Percentiles rank a stretch among this genome's conserved stretches.
Evolutionary conservation across 2,329 filamentous ascomycete species (phyloP).

Genomic region (Myriangium duriaei): DNA sequence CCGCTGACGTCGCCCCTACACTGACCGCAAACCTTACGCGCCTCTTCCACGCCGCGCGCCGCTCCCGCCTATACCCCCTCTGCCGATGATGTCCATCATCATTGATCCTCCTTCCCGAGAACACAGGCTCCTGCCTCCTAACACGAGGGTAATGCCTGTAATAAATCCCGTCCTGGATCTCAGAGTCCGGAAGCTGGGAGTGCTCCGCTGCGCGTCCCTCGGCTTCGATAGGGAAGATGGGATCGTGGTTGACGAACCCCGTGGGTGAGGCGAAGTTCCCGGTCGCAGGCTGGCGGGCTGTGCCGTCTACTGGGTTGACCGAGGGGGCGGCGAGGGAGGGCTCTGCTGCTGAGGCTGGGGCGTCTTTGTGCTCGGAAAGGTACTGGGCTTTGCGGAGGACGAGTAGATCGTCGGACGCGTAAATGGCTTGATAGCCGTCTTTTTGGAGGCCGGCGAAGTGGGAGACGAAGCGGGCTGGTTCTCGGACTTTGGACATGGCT

Average conservation of each 20-base stretch:
- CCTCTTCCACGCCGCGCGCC: slow-evolving; percentile 6
- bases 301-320: slow-evolving; percentile 46
- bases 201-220: slow-evolving; percentile 1
- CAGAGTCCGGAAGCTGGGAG: slow-evolving; percentile 22
- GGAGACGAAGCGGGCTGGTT: slow-evolving; percentile 53
- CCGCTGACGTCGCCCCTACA: slow-evolving; percentile 5
- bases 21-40: slow-evolving; percentile 8
- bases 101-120: neutral
- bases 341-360: slow-evolving; percentile 6
- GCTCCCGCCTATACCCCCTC: neutral
- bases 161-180: slow-evolving; percentile 24
- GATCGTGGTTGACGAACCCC: slow-evolving; percentile 51
- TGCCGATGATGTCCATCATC: slow-evolving; percentile 1
- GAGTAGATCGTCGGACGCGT: slow-evolving; percentile 49
- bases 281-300: slow-evolving; percentile 25
- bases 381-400: slow-evolving; percentile 50
- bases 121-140: slow-evolving; percentile 17
- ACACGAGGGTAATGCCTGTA: slow-evolving; percentile 35
- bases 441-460: slow-evolving; percentile 47
- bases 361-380: slow-evolving; percentile 7
- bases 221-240: slow-evolving; percentile 14
- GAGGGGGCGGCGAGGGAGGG: slow-evolving; percentile 1
- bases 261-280: slow-evolving; percentile 53
- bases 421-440: slow-evolving; percentile 55
- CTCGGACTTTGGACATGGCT: slow-evolving; percentile 46